These are phyloP conservation scores for Piromyces finnis DNA, from an alignment of 192 early-diverging fungal species.

Conservation along the genomic window DNA sequence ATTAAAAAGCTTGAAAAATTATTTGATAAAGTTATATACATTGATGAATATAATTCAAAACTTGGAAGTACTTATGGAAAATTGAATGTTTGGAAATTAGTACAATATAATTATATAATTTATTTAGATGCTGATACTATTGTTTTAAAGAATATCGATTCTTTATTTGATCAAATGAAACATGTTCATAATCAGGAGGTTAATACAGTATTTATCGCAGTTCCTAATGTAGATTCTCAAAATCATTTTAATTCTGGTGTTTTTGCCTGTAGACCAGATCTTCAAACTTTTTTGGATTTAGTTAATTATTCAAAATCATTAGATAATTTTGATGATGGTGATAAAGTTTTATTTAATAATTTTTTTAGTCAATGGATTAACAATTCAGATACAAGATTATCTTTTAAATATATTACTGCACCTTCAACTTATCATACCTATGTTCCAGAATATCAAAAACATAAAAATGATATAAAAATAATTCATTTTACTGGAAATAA, in stretches of 20 bases:
- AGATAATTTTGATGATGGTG: constrained; percentile 40
- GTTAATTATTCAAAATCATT: neutral
- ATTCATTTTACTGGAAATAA: constrained; percentile 75
- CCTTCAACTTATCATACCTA: constrained; percentile 53
- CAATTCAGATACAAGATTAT: constrained; percentile 25
- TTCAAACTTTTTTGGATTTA: neutral
- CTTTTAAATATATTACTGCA: constrained; percentile 81
- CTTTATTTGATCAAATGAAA: constrained; percentile 37
- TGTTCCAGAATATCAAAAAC: constrained; percentile 57
- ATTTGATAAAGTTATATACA: constrained; percentile 55
- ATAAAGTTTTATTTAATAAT: constrained; percentile 81
- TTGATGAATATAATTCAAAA: constrained; percentile 40
- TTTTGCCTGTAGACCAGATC: constrained; percentile 47
- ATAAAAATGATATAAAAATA: constrained; percentile 46
- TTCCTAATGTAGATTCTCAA: constrained; percentile 90
- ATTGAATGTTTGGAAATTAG: constrained; percentile 57
- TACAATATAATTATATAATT: constrained; percentile 40
- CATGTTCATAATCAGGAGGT: neutral
- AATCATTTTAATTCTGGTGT: constrained; percentile 92
- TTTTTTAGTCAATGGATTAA: constrained; percentile 66
- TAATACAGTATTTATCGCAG: constrained; percentile 43
- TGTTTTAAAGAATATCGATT: constrained; percentile 62
- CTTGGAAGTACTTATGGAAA: constrained; percentile 80
- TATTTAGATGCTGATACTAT: constrained; percentile 85
- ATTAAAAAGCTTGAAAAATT: constrained; percentile 8